Evolutionary conservation across 345 rosid genomes (phyloP).

Genomic region (Gossypium australe): DNA sequence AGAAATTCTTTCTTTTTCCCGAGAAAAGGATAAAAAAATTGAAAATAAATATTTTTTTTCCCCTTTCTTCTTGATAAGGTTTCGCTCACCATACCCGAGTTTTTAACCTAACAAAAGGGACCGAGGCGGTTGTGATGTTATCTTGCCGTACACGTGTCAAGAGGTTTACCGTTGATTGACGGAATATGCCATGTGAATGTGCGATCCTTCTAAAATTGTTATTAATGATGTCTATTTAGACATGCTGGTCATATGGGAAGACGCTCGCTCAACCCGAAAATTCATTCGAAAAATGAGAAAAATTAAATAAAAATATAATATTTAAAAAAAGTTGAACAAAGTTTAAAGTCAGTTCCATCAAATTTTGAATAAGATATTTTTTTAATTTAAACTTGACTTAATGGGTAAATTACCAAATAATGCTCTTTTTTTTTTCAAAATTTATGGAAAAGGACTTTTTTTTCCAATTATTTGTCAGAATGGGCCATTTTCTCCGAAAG

Average conservation of each 20-base stretch:
- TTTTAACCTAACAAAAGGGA: constrained; percentile 2
- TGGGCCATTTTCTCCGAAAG: no score
- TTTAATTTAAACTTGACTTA: no score
- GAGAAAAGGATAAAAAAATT: not conserved
- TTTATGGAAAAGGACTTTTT: no score
- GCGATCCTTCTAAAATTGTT: not conserved
- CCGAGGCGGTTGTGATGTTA: not conserved
- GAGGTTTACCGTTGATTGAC: not conserved
- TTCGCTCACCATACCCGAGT: not conserved
- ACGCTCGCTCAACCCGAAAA: no score
- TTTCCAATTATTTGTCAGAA: no score
- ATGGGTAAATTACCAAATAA: no score
- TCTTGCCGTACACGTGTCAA: constrained; percentile 38
- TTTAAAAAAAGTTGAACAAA: no score
- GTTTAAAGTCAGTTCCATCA: no score
- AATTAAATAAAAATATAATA: no score
- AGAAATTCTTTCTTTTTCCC: not conserved
- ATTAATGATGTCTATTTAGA: not conserved
- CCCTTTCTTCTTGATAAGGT: not conserved
- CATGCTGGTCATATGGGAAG: no score
- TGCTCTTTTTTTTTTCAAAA: no score
- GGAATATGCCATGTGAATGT: not conserved
- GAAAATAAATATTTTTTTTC: not conserved
- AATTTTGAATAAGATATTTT: no score
- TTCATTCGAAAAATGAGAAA: fast-evolving